These are phyloP conservation scores for Rhododendron simsii DNA, from an alignment of 148 eudicot genomes.

Conservation along the genomic window DNA sequence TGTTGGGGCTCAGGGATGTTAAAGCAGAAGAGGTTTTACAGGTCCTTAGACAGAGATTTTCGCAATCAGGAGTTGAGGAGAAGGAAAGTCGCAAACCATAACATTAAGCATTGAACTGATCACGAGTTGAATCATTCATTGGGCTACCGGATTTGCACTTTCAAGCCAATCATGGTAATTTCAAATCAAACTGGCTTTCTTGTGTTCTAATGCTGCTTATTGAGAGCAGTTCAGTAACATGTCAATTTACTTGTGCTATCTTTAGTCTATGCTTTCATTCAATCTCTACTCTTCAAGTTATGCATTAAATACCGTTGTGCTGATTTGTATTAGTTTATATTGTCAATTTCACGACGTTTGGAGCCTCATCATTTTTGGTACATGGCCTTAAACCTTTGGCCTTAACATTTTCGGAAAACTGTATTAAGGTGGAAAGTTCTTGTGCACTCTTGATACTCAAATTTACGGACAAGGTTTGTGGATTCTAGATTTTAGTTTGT, in stretches of 20 bases:
- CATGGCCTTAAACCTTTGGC: not conserved
- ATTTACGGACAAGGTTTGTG: not conserved
- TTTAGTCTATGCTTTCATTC: not conserved
- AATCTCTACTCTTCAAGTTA: not conserved
- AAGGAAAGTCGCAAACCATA: constrained; percentile 54
- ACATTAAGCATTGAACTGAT: not conserved
- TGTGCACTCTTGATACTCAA: not conserved
- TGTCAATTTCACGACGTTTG: not conserved
- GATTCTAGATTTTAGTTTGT: not conserved
- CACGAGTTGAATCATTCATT: not conserved
- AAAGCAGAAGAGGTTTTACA: constrained; percentile 72
- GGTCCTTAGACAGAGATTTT: constrained; percentile 59
- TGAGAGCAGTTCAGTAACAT: not conserved
- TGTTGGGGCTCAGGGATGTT: constrained; percentile 58
- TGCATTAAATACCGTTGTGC: not conserved
- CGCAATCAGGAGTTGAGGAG: constrained; percentile 84
- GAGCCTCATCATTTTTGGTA: not conserved
- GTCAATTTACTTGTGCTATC: not conserved
- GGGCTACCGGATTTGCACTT: not conserved
- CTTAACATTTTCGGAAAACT: not conserved
- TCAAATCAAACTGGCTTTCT: not conserved
- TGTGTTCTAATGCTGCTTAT: not conserved
- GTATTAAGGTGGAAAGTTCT: not conserved
- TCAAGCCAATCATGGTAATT: not conserved
- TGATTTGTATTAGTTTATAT: not conserved